Base-by-base conservation (phyloP, 108 stramenopile genomes). In the Skeletonema potamos region DNA sequence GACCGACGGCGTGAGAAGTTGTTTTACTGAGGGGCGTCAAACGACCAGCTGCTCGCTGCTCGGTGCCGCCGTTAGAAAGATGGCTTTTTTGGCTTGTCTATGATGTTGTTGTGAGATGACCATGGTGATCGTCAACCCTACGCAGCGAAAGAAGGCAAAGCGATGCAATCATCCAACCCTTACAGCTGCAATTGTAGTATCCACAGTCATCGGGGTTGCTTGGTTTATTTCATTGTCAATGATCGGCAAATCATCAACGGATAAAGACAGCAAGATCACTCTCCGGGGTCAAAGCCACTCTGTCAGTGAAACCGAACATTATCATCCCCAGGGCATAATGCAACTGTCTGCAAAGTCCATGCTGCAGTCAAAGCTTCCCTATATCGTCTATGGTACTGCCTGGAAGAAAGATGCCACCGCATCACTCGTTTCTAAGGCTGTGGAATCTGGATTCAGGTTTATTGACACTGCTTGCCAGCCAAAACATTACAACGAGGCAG, bases 381-480 rank as follows among this genome's bases (percentile, higher is more conserved):
- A 79, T 34, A 8, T 87, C 6, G 28, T 88, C 17, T 96, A 96
- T 68, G 93, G 96, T 10, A 97, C 96, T 11, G 96, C 96, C 0
- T 97, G 96, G 96, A 97, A 97, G 71, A 89, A 92, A 77, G 94
- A 93, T 12, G 55, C 77, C 9, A 97, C 96, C 0, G 87, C 92
- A 13, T 27, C 68, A 36, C 73, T 87, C 39, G 96, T 95, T 8
- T 54, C 65, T 9, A 60, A 90, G 17, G 96, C 96, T 22, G 68
- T 94, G n/a, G 41, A 75, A 10, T 62, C 89, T 17, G 96, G 96
- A 39, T 97, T 97, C 62, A 86, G 94, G 8, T 92, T 88, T 74
- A 90, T 97, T 67, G 96, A 97, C 69, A 97, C 96, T 22, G 96
- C 96, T 11, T 95, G 94, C 66, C 96, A 97, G 70, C 96, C 96